Evolutionary conservation across 2,329 filamentous ascomycete genomes (phyloP).

Genomic region (Penicillium concentricum): DNA sequence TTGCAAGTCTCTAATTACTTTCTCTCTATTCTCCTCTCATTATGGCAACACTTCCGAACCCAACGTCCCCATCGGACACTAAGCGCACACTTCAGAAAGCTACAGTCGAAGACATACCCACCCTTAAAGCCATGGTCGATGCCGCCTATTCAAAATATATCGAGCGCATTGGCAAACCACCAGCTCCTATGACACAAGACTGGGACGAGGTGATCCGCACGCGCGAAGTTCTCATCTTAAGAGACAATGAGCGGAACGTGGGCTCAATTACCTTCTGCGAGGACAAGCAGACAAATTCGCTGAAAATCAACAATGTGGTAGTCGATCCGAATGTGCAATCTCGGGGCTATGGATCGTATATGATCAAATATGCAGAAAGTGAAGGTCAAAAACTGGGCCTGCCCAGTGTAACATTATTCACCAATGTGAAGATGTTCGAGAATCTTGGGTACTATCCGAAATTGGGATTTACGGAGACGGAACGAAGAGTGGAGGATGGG

Average conservation of each 20-base stretch:
- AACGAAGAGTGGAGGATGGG: constrained; percentile 18
- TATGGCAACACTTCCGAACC: background rate
- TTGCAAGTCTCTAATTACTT: background rate
- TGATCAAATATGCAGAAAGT: background rate
- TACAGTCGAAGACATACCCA: constrained; percentile 8
- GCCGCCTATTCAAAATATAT: constrained; percentile 24
- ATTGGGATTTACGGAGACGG: constrained; percentile 21
- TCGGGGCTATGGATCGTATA: constrained; percentile 17
- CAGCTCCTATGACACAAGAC: constrained; percentile 22
- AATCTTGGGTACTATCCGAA: constrained; percentile 20
- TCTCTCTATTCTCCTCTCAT: background rate
- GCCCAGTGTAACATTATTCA: constrained; percentile 16
- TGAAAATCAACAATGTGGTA: constrained; percentile 20
- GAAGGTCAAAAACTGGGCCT: background rate
- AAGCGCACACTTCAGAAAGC: constrained; percentile 7
- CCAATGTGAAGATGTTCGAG: constrained; percentile 27
- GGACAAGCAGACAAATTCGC: background rate
- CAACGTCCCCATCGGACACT: background rate
- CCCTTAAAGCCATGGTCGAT: constrained; percentile 18
- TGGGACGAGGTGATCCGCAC: constrained; percentile 12
- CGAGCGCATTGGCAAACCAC: constrained; percentile 20
- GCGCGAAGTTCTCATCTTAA: constrained; percentile 12
- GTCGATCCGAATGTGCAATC: constrained; percentile 19
- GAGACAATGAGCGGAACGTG: constrained; percentile 1
- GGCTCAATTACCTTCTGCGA: constrained; percentile 15